Evolutionary conservation across 2,329 filamentous ascomycete species (phyloP), one percentile per base, ranked within the genome.

Genomic region (Pseudonectria foliicola): DNA sequence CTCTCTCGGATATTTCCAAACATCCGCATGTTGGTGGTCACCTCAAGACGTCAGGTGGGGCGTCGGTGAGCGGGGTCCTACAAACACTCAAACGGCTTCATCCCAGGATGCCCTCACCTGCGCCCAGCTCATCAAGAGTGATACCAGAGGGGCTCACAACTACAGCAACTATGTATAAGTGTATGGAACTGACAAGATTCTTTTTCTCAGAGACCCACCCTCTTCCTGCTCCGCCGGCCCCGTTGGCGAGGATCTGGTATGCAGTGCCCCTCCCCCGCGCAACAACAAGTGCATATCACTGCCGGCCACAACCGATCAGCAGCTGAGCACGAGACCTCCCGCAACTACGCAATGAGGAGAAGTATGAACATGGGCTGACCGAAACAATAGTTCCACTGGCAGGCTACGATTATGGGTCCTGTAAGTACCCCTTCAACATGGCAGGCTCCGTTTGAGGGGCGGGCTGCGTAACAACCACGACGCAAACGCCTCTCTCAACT

Each of bases 371-470:
- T 15, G 31, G 13, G 31, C 51, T 60, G 39, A 62, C 52, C 12
- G 27, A 34, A 26, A 15, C 26, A 38, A 55, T 55, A 98, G 90
- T 98, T 98, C 63, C 92, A 96, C 80, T 98, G 92, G 92, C 92
- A 98, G 82, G 92, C 92, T 58, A 98, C 92, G 34, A 98, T 98
- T 64, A 98, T 98, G 92, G 92, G 92, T 68, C 92, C 92, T 63
- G 87, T 94, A 80, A 80, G 86, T 57, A 50, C 49, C 46, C 11
- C 31, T 29, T 44, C 39, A 27, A 35, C 33, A 25, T 35, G 35
- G 25, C 16, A 28, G 27, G 35, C 33, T 33, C 18, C 25, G 23
- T 28, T 38, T 37, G 42, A 28, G 36, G 31, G 32, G 8, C 12
- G 30, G 31, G 34, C 29, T 34, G 33, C 15, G 39, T 40, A 37